Evolutionary conservation across 306 rosid species (phyloP), one percentile per base, ranked within the genome.

Genomic region (Fagus crenata): DNA sequence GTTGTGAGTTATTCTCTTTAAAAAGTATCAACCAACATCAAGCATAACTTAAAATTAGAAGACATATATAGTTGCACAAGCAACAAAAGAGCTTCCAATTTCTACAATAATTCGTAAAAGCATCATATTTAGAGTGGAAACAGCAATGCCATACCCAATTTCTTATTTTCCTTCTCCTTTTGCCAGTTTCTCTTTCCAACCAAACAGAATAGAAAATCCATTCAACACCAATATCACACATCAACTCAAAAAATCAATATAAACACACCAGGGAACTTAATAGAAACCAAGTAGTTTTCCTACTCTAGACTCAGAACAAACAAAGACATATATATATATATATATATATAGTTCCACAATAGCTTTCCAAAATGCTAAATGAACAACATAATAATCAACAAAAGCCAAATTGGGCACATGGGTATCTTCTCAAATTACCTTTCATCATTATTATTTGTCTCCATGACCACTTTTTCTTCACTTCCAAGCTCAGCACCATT

Each of bases 371-470:
- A 9, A 49, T 8, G 36, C 41, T 2, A 49, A 65, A 40, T n/a
- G 36, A 77, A 15, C 53, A 76, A n/a, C 7, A 58, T 22, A 49
- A 59, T 13, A 71, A 70, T 14, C 41, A 37, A 36, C 7, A 42
- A 55, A 67, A 53, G 18, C 54, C 28, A 46, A 75, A 79, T 1
- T 4, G 32, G 9, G 69, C 28, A 49, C 11, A 46, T 18, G 69
- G 35, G 42, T 33, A 31, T 9, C 65, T 53, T 72, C 42, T 49
- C 12, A 75, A 53, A 53, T 56, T 84, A 95, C 98, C 97, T 84
- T 17, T 75, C 77, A 72, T 12, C 55, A 69, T 67, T 80, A 72
- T 72, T 59, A 70, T 70, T 68, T 68, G 86, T 76, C 79, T 18
- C 91, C 22, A 75, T 39, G 7, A 75, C 84, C 74, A 55, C 79